Evolutionary conservation across 106 monocot species (phyloP), one percentile per base, ranked within the genome.

Genomic region (Dactylorhiza incarnata): DNA sequence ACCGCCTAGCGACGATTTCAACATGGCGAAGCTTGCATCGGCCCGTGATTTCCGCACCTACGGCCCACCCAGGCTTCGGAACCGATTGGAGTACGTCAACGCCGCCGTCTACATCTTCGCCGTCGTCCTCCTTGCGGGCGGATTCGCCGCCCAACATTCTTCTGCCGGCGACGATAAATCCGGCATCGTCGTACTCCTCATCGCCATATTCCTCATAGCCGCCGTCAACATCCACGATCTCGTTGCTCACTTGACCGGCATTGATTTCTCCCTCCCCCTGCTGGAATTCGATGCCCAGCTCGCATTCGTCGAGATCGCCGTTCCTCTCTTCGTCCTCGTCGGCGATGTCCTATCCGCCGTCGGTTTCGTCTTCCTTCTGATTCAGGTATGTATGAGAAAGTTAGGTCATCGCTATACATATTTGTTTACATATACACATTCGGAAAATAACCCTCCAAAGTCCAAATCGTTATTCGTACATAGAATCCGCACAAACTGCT

Each of bases 41-140:
- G 86, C 93, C 9, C 45, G 95, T 46, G 95, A 93, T 55, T 79
- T 50, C 82, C 68, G 95, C 16, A 56, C 65, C 15, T 95, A 95
- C 86, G 65, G 65, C 26, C 65, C 65, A 11, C 65, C 75, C 15
- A 76, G n/a, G 37, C n/a, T 74, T 48, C 80, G 75, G 17, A 69
- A 82, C 72, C 74, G 89, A 5, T 93, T 90, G 90, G 95, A 96
- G 83, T 93, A 93, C 90, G 76, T 89, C 53, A 93, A 93, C 86
- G 86, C 93, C 58, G 93, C 85, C 73, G 55, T 87, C 74, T 84
- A 91, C 78, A 25, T 82, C 37, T 78, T 88, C 49, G 78, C 81
- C 25, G 56, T 85, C 66, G 19, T 85, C 76, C 81, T 87, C 44
- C 82, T 87, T 70, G 20, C 79, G 10, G 82, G 62, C 43, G 82